phyloP scores from a whole-genome alignment of 768 basidiomycete species.

The Hericium coralloides region DNA sequence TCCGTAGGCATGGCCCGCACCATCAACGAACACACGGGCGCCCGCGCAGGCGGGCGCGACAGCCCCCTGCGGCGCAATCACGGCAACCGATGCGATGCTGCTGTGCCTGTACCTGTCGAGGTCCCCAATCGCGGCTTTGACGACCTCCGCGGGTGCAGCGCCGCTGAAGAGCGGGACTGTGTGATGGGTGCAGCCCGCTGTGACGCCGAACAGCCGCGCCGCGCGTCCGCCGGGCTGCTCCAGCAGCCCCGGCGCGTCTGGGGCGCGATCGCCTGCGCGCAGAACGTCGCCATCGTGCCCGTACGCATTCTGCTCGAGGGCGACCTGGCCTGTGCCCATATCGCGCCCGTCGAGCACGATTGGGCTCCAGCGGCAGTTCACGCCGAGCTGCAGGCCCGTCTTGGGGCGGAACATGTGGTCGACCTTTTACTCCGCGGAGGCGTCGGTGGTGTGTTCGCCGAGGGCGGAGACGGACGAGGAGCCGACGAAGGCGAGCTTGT shows the following conservation, averaged over 20 bases:
- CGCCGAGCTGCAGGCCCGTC: constrained; percentile 33
- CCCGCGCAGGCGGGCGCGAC: background rate
- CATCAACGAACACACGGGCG: background rate
- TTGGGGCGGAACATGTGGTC: constrained; percentile 5
- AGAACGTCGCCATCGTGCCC: constrained; percentile 13
- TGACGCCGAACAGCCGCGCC: constrained; percentile 21
- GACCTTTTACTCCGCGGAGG: background rate
- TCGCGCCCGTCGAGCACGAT: constrained; percentile 33
- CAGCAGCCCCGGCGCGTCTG: constrained; percentile 29
- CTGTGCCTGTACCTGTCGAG: background rate
- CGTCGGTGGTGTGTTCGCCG: background rate
- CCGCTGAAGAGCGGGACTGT: constrained; percentile 24
- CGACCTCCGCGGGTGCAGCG: background rate
- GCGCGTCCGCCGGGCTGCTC: background rate
- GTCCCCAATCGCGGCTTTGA: background rate
- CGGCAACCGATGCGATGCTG: background rate
- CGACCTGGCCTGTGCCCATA: constrained; percentile 1
- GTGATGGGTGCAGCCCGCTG: constrained; percentile 17
- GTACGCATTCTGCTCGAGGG: constrained; percentile 7
- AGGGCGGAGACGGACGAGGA: background rate
- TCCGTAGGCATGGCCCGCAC: constrained; percentile 3
- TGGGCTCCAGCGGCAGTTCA: constrained; percentile 46
- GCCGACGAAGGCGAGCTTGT: constrained; percentile 7
- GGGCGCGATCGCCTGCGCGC: constrained; percentile 38
- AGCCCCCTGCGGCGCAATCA: background rate